A percentile compares a stretch with the other conserved stretches of the same genome.
These are phyloP conservation scores for Alternaria sp. DNA, from an alignment of 2,329 filamentous ascomycete species.

Conservation along the genomic window DNA sequence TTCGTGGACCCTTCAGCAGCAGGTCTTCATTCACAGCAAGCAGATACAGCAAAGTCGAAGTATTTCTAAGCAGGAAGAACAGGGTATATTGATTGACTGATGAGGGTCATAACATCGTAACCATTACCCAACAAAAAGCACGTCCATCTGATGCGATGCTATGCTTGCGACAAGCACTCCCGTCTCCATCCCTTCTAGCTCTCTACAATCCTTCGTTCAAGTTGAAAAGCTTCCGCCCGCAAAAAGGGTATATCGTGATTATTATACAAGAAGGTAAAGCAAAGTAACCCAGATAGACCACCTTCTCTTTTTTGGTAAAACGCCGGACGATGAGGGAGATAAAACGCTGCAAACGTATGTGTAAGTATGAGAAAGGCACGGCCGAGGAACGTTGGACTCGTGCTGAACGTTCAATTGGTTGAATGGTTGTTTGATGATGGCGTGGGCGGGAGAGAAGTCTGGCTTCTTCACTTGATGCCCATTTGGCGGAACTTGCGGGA, in stretches of 20 bases:
- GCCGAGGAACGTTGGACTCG: neutral
- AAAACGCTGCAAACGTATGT: constrained; percentile 12
- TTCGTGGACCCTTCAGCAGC: neutral
- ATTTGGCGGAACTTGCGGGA: constrained; percentile 32
- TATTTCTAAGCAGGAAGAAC: neutral
- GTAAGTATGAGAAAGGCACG: neutral
- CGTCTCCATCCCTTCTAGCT: neutral
- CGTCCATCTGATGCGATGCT: neutral
- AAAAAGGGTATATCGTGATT: constrained; percentile 31
- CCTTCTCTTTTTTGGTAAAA: constrained; percentile 6
- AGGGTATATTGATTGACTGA: constrained; percentile 6
- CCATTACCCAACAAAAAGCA: constrained; percentile 15
- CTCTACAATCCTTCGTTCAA: constrained; percentile 2
- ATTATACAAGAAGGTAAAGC: constrained; percentile 22
- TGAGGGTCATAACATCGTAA: constrained; percentile 24
- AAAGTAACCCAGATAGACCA: neutral
- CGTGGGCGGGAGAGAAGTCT: neutral
- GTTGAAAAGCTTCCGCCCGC: constrained; percentile 5
- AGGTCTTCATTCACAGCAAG: neutral
- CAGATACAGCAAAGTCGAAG: neutral
- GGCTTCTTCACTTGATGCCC: constrained; percentile 15
- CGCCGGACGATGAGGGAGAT: neutral
- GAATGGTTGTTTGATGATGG: neutral
- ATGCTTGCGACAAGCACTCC: neutral
- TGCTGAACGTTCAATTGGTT: neutral